These are phyloP conservation scores for Mallotus repandus DNA, from an alignment of 441 rosid species.

Conservation along the genomic window DNA sequence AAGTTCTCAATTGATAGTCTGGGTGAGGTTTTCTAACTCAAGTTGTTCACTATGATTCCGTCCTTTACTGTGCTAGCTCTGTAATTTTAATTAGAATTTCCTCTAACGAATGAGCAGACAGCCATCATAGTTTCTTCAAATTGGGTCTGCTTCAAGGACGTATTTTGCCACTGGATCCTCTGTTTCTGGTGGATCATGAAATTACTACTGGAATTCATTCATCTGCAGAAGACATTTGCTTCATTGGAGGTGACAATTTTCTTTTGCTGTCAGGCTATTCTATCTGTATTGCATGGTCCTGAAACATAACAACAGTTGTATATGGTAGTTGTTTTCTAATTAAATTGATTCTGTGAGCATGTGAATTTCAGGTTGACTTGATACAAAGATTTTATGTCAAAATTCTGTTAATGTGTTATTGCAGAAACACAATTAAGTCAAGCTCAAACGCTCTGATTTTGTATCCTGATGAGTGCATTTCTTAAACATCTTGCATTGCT, in stretches of 20 bases:
- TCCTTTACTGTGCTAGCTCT: constrained; percentile 8
- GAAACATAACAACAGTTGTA: not conserved
- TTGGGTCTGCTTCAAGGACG: constrained; percentile 32
- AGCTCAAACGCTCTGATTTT: not conserved
- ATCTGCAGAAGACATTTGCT: constrained; percentile 43
- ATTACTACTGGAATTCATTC: constrained; percentile 43
- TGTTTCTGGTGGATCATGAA: constrained; percentile 83
- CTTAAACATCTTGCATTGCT: not conserved
- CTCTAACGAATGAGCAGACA: constrained; percentile 39
- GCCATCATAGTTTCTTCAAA: constrained; percentile 41
- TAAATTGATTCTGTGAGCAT: not conserved
- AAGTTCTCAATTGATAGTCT: constrained; percentile 52
- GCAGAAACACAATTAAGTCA: not conserved
- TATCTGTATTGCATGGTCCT: constrained; percentile 2
- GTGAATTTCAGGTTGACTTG: not conserved
- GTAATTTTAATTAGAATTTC: constrained; percentile 18
- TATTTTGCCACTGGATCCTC: constrained; percentile 43
- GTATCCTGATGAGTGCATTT: not conserved
- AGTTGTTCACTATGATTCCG: constrained; percentile 8
- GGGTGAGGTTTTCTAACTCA: constrained; percentile 54
- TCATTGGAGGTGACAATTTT: constrained; percentile 46
- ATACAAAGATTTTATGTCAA: not conserved
- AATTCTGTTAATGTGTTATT: not conserved
- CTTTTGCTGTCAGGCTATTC: not conserved
- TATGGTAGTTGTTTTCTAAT: not conserved